phyloP scores from a whole-genome alignment of 2,329 filamentous ascomycete species.

The Thielaviopsis ethacetica region DNA sequence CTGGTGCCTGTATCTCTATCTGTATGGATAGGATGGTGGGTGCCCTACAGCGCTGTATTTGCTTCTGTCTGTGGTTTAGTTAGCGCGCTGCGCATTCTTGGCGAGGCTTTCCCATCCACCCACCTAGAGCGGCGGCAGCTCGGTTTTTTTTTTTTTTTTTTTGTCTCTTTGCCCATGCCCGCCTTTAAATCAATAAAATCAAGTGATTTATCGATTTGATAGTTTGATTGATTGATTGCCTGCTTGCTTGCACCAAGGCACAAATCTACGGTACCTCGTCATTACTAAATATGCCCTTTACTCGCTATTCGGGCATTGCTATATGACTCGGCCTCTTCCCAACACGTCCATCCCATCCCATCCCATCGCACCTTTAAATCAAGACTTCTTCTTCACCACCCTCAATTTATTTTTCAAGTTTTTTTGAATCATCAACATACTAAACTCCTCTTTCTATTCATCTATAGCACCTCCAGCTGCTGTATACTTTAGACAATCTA shows the following conservation, averaged over 20 bases:
- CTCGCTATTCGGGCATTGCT: background rate
- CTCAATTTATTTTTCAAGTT: background rate
- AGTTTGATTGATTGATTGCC: too few relatives aligned
- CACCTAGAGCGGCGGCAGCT: too few relatives aligned
- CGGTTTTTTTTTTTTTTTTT: too few relatives aligned
- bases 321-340: conserved; percentile 2
- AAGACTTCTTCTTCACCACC: background rate
- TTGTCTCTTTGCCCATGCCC: too few relatives aligned
- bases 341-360: background rate
- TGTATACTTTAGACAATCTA: conserved; percentile 19
- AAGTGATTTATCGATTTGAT: too few relatives aligned
- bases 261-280: background rate
- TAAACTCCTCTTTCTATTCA: background rate
- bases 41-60: too few relatives aligned
- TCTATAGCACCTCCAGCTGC: background rate
- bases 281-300: background rate
- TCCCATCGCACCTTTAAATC: background rate
- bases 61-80: too few relatives aligned
- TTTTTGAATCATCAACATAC: background rate
- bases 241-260: background rate
- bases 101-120: too few relatives aligned
- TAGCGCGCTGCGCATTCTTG: too few relatives aligned
- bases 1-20: too few relatives aligned
- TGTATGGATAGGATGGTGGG: too few relatives aligned
- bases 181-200: too few relatives aligned